Base-by-base conservation (phyloP, 1,139 yeast species). In the Suhomyces anneliseae region DNA sequence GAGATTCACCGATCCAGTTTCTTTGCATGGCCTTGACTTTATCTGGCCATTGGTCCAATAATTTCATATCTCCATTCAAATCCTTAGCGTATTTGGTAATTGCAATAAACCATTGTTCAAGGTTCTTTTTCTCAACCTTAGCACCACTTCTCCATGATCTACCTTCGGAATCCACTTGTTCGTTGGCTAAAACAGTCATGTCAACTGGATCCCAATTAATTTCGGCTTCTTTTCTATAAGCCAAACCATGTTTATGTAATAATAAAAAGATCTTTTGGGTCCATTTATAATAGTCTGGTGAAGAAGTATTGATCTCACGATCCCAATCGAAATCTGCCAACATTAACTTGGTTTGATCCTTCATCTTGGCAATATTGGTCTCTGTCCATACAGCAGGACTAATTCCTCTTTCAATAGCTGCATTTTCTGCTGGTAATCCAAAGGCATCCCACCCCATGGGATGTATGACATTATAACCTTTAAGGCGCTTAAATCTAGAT, bases 391-490 rank as follows among this genome's bases (percentile, higher is more conserved):
- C 76, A 0, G 82, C 80, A 0, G 99, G 97, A 53, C 82, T 83
- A 12, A 88, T 76, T 0, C 84, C 83, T 53, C 96, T 71, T 62
- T 92, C 97, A 31, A 89, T 83, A 0, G 99, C 99, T 0, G 99
- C 99, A 66, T 93, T 93, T 62, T 93, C 99, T 0, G 99, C 99
- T 0, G 99, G 99, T 36, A 93, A 73, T 0, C 99, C 99, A 73
- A 93, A 93, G 0, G 98, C 96, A 72, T 93, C 99, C 97, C 98
- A 93, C 0, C 99, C 99, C 96, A 93, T 92, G 0, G 99, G 97
- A 62, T 93, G 96, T 6, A 92, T 76, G 14, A 92, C 97, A 38
- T 83, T 71, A 53, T 76, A 80, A 0, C 97, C 97, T 47, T 78
- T 80, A 68, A 88, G 78, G 53, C 95, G 72, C 56, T 89, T 81